Conservation (phyloP, 208 protist genomes). For the Giardia muris region DNA sequence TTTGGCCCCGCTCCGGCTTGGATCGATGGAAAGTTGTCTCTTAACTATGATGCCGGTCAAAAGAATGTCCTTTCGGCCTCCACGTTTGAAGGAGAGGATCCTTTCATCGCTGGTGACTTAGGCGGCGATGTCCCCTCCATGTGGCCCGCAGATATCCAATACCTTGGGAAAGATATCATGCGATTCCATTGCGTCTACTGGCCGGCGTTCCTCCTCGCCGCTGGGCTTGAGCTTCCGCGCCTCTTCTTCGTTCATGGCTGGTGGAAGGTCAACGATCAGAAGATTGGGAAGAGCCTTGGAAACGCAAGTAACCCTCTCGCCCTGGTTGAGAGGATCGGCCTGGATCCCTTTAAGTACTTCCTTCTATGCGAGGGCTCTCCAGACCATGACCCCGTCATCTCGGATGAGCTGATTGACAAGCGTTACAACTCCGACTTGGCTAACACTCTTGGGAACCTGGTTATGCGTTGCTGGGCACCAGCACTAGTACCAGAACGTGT, state of each 20-base stretch:
- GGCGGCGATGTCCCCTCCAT: too few relatives aligned
- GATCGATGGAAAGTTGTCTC: slow-evolving; percentile 45
- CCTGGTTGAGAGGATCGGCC: slow-evolving; percentile 48
- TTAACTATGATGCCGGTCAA: slow-evolving; percentile 46
- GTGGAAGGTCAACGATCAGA: slow-evolving; percentile 69
- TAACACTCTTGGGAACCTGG: slow-evolving; percentile 32
- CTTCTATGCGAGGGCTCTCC: slow-evolving; percentile 12
- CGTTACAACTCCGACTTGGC: slow-evolving; percentile 24
- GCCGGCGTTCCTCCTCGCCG: slow-evolving; percentile 85
- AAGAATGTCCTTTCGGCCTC: too few relatives aligned
- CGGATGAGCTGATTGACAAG: not conserved
- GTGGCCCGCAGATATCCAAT: slow-evolving; percentile 58
- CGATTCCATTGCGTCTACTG: slow-evolving; percentile 96
- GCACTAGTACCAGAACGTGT: slow-evolving; percentile 3
- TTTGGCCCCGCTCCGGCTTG: slow-evolving; percentile 31
- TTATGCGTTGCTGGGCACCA: not conserved
- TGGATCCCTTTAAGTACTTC: slow-evolving; percentile 37
- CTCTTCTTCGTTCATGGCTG: slow-evolving; percentile 50
- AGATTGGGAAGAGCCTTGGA: slow-evolving; percentile 86
- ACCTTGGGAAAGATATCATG: slow-evolving; percentile 94
- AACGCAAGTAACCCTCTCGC: slow-evolving; percentile 78
- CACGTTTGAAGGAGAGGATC: too few relatives aligned
- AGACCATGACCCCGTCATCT: slow-evolving; percentile 12
- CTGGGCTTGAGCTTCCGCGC: slow-evolving; percentile 67
- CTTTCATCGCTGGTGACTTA: too few relatives aligned